A percentile compares a stretch with the other conserved stretches of the same genome.
Evolutionary conservation across 345 rosid species (phyloP).

Genomic region (Citrus unshiu): DNA sequence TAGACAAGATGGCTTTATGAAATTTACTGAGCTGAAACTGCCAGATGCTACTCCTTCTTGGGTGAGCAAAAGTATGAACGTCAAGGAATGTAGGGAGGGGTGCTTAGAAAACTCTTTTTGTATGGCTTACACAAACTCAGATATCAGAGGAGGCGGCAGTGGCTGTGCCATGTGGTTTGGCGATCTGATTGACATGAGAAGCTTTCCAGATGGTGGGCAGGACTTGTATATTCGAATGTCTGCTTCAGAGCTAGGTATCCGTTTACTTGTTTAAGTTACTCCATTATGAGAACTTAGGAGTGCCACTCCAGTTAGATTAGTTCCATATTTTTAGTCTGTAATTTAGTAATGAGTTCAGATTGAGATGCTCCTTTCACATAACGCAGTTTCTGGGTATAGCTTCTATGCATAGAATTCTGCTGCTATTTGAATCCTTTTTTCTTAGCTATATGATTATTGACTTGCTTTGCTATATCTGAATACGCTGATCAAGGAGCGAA

Average conservation of each 20-base stretch:
- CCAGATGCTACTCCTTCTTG: slow-evolving; percentile 25
- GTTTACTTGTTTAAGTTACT: too few relatives aligned
- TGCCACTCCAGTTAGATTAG: too few relatives aligned
- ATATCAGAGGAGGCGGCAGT: slow-evolving; percentile 21
- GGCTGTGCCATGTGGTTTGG: slow-evolving; percentile 39
- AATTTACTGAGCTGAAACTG: slow-evolving; percentile 24
- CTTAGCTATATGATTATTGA: too few relatives aligned
- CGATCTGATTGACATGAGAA: slow-evolving; percentile 25
- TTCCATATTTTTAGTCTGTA: neutral
- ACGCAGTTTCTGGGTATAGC: neutral
- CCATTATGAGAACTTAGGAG: too few relatives aligned
- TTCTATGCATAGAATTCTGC: neutral
- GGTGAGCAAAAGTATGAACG: slow-evolving; percentile 20
- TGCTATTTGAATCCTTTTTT: too few relatives aligned
- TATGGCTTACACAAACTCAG: slow-evolving; percentile 22
- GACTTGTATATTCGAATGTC: slow-evolving; percentile 22
- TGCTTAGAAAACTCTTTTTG: slow-evolving; percentile 32
- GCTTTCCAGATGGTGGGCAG: slow-evolving; percentile 4
- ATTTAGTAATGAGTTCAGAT: neutral
- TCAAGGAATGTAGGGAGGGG: slow-evolving; percentile 15
- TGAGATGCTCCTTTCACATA: neutral
- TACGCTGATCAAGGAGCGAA: too few relatives aligned
- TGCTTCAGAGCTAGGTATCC: too few relatives aligned
- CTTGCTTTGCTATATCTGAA: slow-evolving; percentile 16
- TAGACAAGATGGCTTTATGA: slow-evolving; percentile 29